Conservation (phyloP, 2,329 filamentous ascomycete genomes). For the Monilinia fructicola region DNA sequence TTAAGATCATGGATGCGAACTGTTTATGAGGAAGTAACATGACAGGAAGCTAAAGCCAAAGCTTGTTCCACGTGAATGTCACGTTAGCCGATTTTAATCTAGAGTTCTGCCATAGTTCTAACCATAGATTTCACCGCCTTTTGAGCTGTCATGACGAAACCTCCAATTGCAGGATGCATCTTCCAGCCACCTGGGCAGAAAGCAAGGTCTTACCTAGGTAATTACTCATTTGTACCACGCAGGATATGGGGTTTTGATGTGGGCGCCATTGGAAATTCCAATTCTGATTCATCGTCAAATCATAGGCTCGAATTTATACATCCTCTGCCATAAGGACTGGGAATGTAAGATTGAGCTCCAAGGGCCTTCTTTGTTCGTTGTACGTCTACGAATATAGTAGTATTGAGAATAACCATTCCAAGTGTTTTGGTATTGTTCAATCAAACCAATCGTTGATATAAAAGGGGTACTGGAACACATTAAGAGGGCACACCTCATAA, state of each 20-base stretch:
- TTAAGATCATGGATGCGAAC: neutral
- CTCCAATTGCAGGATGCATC: neutral
- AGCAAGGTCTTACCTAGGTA: neutral
- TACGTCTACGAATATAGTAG: neutral
- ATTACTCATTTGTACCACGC: neutral
- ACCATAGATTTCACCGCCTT: constrained; percentile 1
- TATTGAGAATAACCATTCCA: neutral
- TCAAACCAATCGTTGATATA: neutral
- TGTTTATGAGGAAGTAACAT: neutral
- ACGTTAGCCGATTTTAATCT: neutral
- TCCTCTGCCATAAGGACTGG: neutral
- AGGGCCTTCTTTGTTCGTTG: neutral
- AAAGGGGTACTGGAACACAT: neutral
- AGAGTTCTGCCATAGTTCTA: neutral
- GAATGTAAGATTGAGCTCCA: neutral
- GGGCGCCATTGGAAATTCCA: neutral
- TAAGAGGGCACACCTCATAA: neutral
- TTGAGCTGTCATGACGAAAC: neutral
- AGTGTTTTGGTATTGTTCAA: neutral
- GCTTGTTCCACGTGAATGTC: neutral
- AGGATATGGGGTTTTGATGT: neutral
- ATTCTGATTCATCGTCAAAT: neutral
- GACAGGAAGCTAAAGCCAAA: neutral
- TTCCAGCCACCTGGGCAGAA: neutral
- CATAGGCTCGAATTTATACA: neutral